Percentiles rank a stretch among this genome's conserved stretches.
Evolutionary conservation across 768 basidiomycete genomes (phyloP).

Genomic region (Boletus tomentosulus): DNA sequence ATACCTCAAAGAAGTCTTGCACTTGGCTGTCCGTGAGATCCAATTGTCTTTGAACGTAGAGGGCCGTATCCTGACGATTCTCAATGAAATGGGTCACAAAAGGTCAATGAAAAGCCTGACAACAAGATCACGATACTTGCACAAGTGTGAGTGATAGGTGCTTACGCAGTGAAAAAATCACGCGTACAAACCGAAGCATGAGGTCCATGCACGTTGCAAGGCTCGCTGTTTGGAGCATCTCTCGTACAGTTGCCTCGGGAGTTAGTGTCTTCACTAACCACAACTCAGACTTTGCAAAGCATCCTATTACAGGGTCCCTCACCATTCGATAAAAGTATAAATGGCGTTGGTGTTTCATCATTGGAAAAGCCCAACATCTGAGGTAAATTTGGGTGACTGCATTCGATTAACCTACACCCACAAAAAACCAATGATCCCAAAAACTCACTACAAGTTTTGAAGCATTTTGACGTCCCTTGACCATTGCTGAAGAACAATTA

Average conservation of each 20-base stretch:
- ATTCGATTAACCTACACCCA: neutral
- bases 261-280: constrained; percentile 40
- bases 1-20: constrained; percentile 47
- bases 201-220: constrained; percentile 36
- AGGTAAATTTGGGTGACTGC: constrained; percentile 49
- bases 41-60: constrained; percentile 42
- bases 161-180: neutral
- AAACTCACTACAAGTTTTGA: constrained; percentile 45
- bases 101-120: constrained; percentile 15
- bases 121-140: constrained; percentile 40
- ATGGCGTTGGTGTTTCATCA: constrained; percentile 42
- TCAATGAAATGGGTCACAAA: neutral
- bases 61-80: constrained; percentile 37
- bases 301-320: neutral
- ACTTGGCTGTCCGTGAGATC: constrained; percentile 35
- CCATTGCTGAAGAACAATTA: constrained; percentile 37
- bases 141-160: neutral
- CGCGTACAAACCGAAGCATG: constrained; percentile 32
- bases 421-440: neutral
- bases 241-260: constrained; percentile 38
- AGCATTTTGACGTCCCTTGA: constrained; percentile 46
- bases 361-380: constrained; percentile 50
- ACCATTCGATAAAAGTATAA: constrained; percentile 52
- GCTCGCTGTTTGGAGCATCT: constrained; percentile 33
- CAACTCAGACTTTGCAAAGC: neutral